Evolutionary conservation across 164 flowering plant genomes (phyloP), one percentile per base, ranked within the genome.

Genomic region (Magnolia sinica): DNA sequence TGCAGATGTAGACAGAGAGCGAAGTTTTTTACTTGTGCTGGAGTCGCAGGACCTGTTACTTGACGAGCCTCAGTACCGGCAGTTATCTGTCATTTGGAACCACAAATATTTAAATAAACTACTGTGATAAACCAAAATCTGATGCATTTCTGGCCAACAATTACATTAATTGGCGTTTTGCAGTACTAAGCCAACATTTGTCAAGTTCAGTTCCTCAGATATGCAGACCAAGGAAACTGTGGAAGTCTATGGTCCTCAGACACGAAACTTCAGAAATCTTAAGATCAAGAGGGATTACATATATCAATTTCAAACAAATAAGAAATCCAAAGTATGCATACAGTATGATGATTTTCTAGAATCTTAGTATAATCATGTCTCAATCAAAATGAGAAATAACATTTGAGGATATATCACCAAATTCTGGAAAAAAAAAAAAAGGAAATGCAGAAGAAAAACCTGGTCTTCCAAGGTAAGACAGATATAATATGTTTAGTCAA

Each of bases 51-150:
- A 76, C 92, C 94, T 2, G 87, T 81, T 61, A 96, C 86, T 84
- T 96, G 99, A 50, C 98, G 95, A 55, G 98, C 93, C 78, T 96
- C 99, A 55, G 93, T 94, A 64, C 99, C 99, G 52, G 98, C 82
- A 16, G 98, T 91, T 79, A 92, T 91, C 99, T 96, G 90, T 76
- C 79, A 75, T 71, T 18, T 8, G 50, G 24, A 64, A 18, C 22
- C 55, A 74, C 50, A 23, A 55, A 2, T 11, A 55, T 22, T 10
- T n/a, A 72, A 20, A 16, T 16, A 55, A 55, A 16, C 61, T 55
- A 55, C 61, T 55, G 13, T 11, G 18, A 55, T 16, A 16, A 55
- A 55, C 16, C 13, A 55, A 55, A 55, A 16, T 55, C 19, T 55
- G 18, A 55, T 55, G 61, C 61, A 10, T 55, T 11, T 11, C 45